Base-by-base conservation (phyloP, 768 basidiomycete species). In the Lactarius deliciosus region DNA sequence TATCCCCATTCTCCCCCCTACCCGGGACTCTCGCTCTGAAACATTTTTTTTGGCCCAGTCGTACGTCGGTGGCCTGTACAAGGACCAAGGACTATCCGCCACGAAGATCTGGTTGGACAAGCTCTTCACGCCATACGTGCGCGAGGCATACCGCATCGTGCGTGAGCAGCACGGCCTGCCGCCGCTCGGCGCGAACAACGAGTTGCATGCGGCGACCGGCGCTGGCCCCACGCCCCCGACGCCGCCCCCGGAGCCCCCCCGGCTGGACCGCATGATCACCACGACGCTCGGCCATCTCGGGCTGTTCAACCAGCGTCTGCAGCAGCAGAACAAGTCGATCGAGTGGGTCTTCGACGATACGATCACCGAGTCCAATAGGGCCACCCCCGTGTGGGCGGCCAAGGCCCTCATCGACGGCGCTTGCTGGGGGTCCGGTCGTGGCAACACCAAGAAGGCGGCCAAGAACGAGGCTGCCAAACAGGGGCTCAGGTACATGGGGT, bases 391-490 rank as follows among this genome's bases (percentile, higher is more conserved):
- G 68, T 93, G 91, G 91, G 80, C 77, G 59, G 91, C 85, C 57
- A 83, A 79, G 67, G 87, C 87, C 45, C 75, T 86, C 55, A 84
- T 92, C 58, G 82, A 87, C 55, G 85, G 85, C 3, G 79, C 83
- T 62, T 77, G 81, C 57, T 81, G 82, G 76, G 91, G 90, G 5
- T 73, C 74, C 15, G 91, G 91, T 1, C 81, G 77, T 63, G 91
- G 90, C 11, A 84, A 82, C 69, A 92, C 89, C 50, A 94, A 93
- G 82, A 90, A 88, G 74, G 82, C 84, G 1, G 91, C 91, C 1
- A 81, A 87, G 73, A 91, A 92, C 72, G 91, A 91, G 73, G 91
- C 91, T 5, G 91, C 91, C 36, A 92, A 90, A 75, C 79, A 85
- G 70, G 91, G 89, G 3, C 79, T 92, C 68, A 75, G 79, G 72